phyloP scores from a whole-genome alignment of 306 rosid species.

The Oxytropis ochrocephala region DNA sequence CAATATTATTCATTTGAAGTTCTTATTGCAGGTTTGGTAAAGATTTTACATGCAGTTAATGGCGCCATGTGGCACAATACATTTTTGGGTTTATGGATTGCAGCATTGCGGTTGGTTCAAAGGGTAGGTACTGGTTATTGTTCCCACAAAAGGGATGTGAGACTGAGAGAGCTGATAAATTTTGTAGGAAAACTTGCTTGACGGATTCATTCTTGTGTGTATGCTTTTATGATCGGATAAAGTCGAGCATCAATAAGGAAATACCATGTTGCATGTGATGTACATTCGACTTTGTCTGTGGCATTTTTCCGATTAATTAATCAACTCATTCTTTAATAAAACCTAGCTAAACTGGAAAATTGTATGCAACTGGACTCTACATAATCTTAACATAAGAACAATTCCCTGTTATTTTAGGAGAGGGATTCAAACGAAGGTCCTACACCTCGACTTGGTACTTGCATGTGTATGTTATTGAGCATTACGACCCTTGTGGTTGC shows the following conservation, averaged over 20 bases:
- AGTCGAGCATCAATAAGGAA: neutral
- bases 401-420: constrained; percentile 45
- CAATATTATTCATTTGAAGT: constrained; percentile 22
- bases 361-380: constrained; percentile 13
- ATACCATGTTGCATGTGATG: constrained; percentile 11
- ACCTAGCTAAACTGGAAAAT: neutral
- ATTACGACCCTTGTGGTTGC: constrained; percentile 60
- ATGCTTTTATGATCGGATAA: neutral
- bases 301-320: constrained; percentile 8
- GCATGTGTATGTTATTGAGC: constrained; percentile 79
- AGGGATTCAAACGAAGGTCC: constrained; percentile 75
- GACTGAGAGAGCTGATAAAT: constrained; percentile 7
- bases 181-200: constrained; percentile 7
- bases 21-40: constrained; percentile 64
- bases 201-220: constrained; percentile 17
- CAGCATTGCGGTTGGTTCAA: constrained; percentile 84
- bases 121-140: constrained; percentile 61
- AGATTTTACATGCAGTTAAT: constrained; percentile 69
- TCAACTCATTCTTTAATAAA: neutral
- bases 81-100: constrained; percentile 85
- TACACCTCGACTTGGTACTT: constrained; percentile 69
- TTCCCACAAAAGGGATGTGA: neutral
- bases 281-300: constrained; percentile 4
- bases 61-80: constrained; percentile 70
- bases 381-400: neutral